Conservation (phyloP, 2,329 filamentous ascomycete genomes). For the Leptographium procerum region DNA sequence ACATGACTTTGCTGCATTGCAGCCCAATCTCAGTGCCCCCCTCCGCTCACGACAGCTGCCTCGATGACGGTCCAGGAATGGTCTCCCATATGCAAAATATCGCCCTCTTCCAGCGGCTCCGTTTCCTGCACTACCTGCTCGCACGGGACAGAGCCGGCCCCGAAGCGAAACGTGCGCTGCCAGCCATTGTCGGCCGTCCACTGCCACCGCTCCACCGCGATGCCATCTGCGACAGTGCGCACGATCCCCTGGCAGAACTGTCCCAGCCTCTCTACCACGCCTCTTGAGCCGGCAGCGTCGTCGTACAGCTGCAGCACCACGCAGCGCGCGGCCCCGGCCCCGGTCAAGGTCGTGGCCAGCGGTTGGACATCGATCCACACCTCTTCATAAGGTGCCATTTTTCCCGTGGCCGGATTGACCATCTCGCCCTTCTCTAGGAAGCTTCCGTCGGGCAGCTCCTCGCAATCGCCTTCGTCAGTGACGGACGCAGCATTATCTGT, state of each 20-base stretch:
- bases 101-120: neutral
- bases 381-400: slow-evolving; percentile 50
- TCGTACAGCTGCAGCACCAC: slow-evolving; percentile 30
- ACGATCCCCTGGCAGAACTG: slow-evolving; percentile 45
- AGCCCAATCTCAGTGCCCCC: neutral
- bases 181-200: slow-evolving; percentile 16
- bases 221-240: slow-evolving; percentile 25
- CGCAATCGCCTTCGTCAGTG: slow-evolving; percentile 47
- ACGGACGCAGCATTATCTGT: slow-evolving; percentile 24
- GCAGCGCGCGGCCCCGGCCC: slow-evolving; percentile 14
- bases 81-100: neutral
- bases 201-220: slow-evolving; percentile 45
- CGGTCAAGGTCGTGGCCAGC: slow-evolving; percentile 4
- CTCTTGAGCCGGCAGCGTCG: slow-evolving; percentile 24
- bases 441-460: slow-evolving; percentile 25
- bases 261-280: slow-evolving; percentile 42
- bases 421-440: slow-evolving; percentile 48
- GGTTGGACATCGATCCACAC: slow-evolving; percentile 40
- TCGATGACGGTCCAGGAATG: slow-evolving; percentile 1
- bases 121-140: neutral
- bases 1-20: neutral
- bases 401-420: slow-evolving; percentile 43
- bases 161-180: slow-evolving; percentile 1
- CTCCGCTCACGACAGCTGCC: neutral
- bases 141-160: slow-evolving; percentile 6